A percentile compares a stretch with the other conserved stretches of the same genome.
Evolutionary conservation across 805 yeast species (phyloP).

Genomic region (Candida sonorensis): DNA sequence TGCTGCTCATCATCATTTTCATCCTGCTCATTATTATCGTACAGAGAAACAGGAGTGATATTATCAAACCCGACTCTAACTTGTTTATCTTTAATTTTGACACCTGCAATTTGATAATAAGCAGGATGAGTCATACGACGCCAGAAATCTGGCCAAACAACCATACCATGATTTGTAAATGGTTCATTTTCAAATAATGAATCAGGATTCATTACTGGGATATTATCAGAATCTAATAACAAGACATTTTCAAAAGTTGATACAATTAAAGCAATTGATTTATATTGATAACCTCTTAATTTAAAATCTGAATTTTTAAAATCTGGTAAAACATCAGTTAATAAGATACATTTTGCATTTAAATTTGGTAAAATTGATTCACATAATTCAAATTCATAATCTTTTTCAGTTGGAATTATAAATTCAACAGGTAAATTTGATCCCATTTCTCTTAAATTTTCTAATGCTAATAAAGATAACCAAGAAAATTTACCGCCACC

Average conservation of each 20-base stretch:
- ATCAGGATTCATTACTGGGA: conserved; percentile 44
- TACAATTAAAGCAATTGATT: conserved; percentile 40
- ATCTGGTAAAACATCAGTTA: conserved; percentile 44
- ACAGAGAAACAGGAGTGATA: conserved; percentile 23
- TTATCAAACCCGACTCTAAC: conserved; percentile 26
- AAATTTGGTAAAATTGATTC: conserved; percentile 34
- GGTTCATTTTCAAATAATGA: conserved; percentile 49
- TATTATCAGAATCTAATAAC: conserved; percentile 47
- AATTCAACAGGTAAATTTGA: conserved; percentile 43
- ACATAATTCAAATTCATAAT: conserved; percentile 39
- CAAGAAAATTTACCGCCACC: conserved; percentile 74
- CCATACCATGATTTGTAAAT: conserved; percentile 41
- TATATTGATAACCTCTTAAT: conserved; percentile 43
- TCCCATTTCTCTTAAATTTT: conserved; percentile 39
- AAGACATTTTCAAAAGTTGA: conserved; percentile 48
- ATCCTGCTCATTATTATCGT: no score
- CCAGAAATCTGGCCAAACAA: conserved; percentile 61
- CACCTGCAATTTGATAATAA: conserved; percentile 39
- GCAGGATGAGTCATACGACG: conserved; percentile 46
- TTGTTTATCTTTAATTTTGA: conserved; percentile 24
- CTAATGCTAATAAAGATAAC: conserved; percentile 49
- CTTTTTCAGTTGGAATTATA: conserved; percentile 38
- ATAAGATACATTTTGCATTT: conserved; percentile 54
- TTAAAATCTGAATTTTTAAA: conserved; percentile 14
- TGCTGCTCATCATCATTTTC: no score